Conservation (phyloP, 2,329 filamentous ascomycete genomes). For the Domatiomyces globalis region DNA sequence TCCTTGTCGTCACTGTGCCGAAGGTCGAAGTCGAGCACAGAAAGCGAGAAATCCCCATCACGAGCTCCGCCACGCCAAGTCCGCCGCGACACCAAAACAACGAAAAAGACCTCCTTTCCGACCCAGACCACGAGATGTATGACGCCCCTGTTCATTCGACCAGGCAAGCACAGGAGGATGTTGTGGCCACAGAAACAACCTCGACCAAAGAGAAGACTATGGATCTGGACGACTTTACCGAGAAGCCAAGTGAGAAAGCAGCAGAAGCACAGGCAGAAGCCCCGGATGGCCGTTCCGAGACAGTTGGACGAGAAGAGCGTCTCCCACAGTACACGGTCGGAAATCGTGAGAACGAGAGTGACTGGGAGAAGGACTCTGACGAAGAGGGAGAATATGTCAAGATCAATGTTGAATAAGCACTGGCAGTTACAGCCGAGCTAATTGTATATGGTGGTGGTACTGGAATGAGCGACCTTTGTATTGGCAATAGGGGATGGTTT, state of each 20-base stretch:
- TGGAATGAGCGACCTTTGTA: no score
- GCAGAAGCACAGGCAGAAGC: conserved; percentile 8
- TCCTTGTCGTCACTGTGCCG: conserved; percentile 62
- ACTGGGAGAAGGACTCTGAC: conserved; percentile 16
- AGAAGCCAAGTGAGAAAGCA: conserved; percentile 9
- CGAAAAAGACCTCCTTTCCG: conserved; percentile 34
- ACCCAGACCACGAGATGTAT: conserved; percentile 23
- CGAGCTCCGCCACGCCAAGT: conserved; percentile 6
- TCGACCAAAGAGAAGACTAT: conserved; percentile 9
- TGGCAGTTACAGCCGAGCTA: background rate
- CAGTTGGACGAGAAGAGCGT: conserved; percentile 18
- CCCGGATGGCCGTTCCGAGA: conserved; percentile 19
- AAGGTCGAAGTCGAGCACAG: conserved; percentile 47
- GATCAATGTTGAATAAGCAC: conserved; percentile 40
- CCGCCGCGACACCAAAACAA: conserved; percentile 24
- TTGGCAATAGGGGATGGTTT: no score
- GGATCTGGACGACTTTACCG: conserved; percentile 7
- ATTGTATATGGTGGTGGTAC: background rate
- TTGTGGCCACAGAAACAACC: background rate
- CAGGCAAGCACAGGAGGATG: background rate
- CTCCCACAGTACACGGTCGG: conserved; percentile 13
- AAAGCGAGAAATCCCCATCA: conserved; percentile 34
- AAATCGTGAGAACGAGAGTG: conserved; percentile 13
- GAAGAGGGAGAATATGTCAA: conserved; percentile 38
- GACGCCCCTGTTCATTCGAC: conserved; percentile 1